Base-by-base conservation (phyloP, 257 asterid species). In the Nicotiana otophora region DNA sequence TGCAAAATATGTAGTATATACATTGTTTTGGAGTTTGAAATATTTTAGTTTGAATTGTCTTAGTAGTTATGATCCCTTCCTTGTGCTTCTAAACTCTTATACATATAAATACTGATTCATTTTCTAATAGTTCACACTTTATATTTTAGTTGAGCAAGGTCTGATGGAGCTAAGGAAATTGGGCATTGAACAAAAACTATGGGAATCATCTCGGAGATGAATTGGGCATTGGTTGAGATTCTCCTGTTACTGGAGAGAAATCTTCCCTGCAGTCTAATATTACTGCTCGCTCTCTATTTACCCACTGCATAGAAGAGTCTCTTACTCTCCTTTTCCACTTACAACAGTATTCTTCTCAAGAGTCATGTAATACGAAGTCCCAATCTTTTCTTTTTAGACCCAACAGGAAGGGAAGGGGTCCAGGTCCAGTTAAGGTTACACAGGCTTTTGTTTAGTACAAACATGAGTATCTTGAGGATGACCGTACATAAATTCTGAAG, bases 151-250 rank as follows among this genome's bases (percentile, higher is more conserved):
- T 80, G 92, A 89, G 85, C 91, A 84, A 84, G 92, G 91, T 16
- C 67, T 89, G 81, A 86, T 83, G 86, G 92, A 89, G 85, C 86
- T 89, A 80, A 85, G 88, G 81, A 89, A 87, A 85, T 70, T 87
- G 83, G 86, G 88, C 23, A 87, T 89, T 72, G 92, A 89, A 79
- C 84, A 60, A 42, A 84, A 87, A 60, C 88, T 89, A 6, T 87
- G 92, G 89, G 91, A 86, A 82, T 86, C 87, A 81, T 89, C 91
- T 11, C 91, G 91, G 28, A 89, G 82, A 80, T 89, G 86, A 83
- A 82, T 67, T 46, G 90, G 86, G 81, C 88, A 88, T 26, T 15
- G 63, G 14, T 26, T 51, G 63, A 60, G 90, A 87, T 20, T 80
- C 90, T 82, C 86, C 91, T 64, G 84, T 89, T 80, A 85, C 87